Conservation (phyloP, 768 basidiomycete genomes). For the Suillus subaureus region DNA sequence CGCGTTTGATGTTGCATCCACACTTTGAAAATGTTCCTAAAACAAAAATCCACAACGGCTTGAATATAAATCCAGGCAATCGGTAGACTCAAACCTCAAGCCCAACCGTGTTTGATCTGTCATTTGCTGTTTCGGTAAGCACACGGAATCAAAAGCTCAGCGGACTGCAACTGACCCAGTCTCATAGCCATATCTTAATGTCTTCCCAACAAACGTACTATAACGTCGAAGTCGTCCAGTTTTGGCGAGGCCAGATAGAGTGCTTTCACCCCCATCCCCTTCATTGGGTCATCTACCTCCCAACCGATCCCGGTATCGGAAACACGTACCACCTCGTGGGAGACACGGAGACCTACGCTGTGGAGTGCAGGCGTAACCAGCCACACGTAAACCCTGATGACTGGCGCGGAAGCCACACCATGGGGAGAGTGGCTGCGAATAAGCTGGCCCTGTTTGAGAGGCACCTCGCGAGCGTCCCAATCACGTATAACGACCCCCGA, state of each 20-base stretch:
- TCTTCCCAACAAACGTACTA: constrained; percentile 22
- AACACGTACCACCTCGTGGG: constrained; percentile 32
- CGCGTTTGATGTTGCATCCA: neutral
- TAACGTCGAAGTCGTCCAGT: constrained; percentile 32
- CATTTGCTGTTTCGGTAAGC: neutral
- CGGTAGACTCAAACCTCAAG: neutral
- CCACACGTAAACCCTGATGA: constrained; percentile 11
- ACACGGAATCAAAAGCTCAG: neutral
- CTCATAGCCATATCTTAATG: constrained; percentile 2
- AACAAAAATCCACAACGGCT: neutral
- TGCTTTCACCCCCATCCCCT: constrained; percentile 17
- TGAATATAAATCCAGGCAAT: neutral
- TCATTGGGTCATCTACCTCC: constrained; percentile 36
- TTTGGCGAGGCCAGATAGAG: constrained; percentile 28
- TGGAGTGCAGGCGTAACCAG: constrained; percentile 14
- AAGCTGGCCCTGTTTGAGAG: constrained; percentile 22
- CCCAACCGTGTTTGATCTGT: neutral
- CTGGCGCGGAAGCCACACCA: constrained; percentile 29
- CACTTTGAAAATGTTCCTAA: neutral
- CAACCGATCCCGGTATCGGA: constrained; percentile 20
- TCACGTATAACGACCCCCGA: neutral
- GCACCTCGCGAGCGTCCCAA: constrained; percentile 14
- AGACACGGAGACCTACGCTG: constrained; percentile 24
- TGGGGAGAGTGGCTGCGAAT: constrained; percentile 19
- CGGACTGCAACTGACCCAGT: neutral